Base-by-base conservation (phyloP, 2,329 filamentous ascomycete species). In the Alternaria triticina region DNA sequence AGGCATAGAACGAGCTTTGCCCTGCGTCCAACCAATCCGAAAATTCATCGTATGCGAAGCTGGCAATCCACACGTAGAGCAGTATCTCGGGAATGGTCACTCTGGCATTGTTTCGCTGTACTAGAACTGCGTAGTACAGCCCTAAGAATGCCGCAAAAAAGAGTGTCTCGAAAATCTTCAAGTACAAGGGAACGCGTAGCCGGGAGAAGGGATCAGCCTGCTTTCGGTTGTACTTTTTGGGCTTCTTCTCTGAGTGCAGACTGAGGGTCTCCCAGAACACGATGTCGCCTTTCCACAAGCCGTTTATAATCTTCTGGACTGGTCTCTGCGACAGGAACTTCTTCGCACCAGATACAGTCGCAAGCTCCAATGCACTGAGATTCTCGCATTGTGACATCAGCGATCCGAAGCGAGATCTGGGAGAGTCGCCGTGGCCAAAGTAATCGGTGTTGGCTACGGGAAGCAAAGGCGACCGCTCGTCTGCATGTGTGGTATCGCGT, bases 331-430 rank as follows among this genome's bases (percentile, higher is more conserved):
- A 90, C 36, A 97, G 85, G 70, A 97, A 96, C 49, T 91, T 91
- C 81, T 97, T 97, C 28, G 92, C 92, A 61, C 92, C 87, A 12
- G 90, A 90, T 20, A 96, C 89, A 49, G 91, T 90, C 25, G 93
- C 93, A 72, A 97, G 94, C 76, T 97, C 93, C 15, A 98, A 85
- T 2, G 93, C 93, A 77, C 96, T 97, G 51, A 97, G 84, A 17
- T 90, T 89, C 36, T 89, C 88, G 76, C 97, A 97, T 1, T 89
- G 87, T 0, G 88, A 86, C 0, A 90, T 91, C 27, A 91, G 88
- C 54, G 91, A 87, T 8, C 87, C 84, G 11, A 86, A 84, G 6
- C 83, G 81, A 5, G 79, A 67, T 11, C 82, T 77, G 69, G 70
- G 59, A 54, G 65, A 69, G n/a, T 76, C 67, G 15, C 66, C 58